Evolutionary conservation across 371 early-diverging fungal species (phyloP), one percentile per base, ranked within the genome.

Genomic region (Mucor sp.): DNA sequence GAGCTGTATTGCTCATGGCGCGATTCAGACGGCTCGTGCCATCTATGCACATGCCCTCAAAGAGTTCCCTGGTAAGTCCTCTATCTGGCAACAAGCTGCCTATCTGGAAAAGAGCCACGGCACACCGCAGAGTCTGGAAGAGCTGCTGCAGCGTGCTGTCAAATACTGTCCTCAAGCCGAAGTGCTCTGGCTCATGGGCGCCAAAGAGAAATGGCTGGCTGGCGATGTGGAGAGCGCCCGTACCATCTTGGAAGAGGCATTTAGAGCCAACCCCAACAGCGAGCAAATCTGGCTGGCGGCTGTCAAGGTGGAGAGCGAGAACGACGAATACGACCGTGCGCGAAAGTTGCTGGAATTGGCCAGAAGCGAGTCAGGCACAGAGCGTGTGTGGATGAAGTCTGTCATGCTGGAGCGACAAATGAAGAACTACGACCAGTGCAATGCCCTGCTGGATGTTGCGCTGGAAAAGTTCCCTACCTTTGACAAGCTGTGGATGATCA

Each of bases 261-360:
- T 95, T 79, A 80, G 86, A 35, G 96, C 96, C 27, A 97, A 97
- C 70, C 94, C 97, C 5, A 90, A 92, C 65, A 93, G 93, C 41
- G 97, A 97, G 72, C 89, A 93, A 68, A 96, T 98, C 41, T 94
- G 96, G 90, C 78, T 98, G 63, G 98, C 97, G 3, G 99, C 97
- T 32, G 95, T 96, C 66, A 96, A 96, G 75, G 88, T 98, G 17
- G 98, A 97, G 78, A 91, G 91, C 44, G 96, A 95, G 68, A 94
- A 89, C 58, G 87, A 89, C 1, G 92, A 95, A 74, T 88, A 88
- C 70, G 87, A 86, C 6, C 89, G 95, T 62, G 99, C 97, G 0
- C 85, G 92, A 37, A 70, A 81, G 33, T 74, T 98, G 11, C 74
- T 98, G 33, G 84, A 87, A 60, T 82, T 88, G 48, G 98, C 98